A percentile compares a stretch with the other conserved stretches of the same genome.
Evolutionary conservation across 176 grass and related monocot genomes (phyloP).

Genomic region (Oryza australiensis): DNA sequence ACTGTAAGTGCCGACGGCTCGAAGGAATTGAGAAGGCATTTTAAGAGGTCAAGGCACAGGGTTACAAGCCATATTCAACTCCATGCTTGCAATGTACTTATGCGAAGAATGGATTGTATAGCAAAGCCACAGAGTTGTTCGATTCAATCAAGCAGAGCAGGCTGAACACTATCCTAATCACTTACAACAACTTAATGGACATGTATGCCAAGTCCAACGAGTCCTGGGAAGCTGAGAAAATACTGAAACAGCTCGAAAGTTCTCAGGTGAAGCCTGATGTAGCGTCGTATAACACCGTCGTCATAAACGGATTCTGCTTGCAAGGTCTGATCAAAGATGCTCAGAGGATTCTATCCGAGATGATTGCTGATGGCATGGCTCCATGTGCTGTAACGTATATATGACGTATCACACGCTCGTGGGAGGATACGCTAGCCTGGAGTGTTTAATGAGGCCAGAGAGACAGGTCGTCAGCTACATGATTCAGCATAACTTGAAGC

Average conservation of each 20-base stretch:
- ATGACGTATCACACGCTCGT: too few species aligned
- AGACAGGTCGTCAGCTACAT: constrained; percentile 76
- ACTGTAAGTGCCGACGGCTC: constrained; percentile 51
- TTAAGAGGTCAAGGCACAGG: too few species aligned
- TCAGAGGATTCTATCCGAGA: constrained; percentile 69
- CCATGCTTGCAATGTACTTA: constrained; percentile 82
- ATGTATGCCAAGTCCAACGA: constrained; percentile 71
- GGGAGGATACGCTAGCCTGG: too few species aligned
- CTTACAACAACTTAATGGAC: constrained; percentile 87
- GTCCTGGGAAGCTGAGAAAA: constrained; percentile 69
- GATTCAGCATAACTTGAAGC: constrained; percentile 44
- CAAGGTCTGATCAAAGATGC: constrained; percentile 77
- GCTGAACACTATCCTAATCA: constrained; percentile 66
- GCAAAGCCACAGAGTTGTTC: constrained; percentile 55
- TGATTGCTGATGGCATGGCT: constrained; percentile 23
- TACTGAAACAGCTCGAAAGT: constrained; percentile 61
- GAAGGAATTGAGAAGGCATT: constrained; percentile 29
- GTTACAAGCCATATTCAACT: too few species aligned
- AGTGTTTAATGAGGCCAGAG: too few species aligned
- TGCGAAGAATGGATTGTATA: constrained; percentile 64
- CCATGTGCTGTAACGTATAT: too few species aligned
- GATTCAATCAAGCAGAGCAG: constrained; percentile 56
- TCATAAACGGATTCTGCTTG: constrained; percentile 45
- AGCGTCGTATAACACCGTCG: too few species aligned
- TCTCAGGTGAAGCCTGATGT: neutral